These are phyloP conservation scores for Fonsecaea nubica DNA, from an alignment of 2,329 filamentous ascomycete genomes.

Conservation along the genomic window DNA sequence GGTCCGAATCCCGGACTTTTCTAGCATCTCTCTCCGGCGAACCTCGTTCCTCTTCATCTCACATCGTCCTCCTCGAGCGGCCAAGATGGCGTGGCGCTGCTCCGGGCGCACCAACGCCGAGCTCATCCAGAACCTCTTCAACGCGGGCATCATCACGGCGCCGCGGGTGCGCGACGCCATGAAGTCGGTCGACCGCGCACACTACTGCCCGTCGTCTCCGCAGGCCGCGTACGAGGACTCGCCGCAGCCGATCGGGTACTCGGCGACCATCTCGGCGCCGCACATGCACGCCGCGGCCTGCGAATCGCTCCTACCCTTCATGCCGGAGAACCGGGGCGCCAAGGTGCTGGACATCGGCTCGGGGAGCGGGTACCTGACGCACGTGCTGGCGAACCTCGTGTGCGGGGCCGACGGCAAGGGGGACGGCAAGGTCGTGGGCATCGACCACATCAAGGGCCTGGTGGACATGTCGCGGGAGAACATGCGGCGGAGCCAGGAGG, in stretches of 20 bases:
- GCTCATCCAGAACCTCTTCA: constrained; percentile 78
- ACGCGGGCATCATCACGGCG: constrained; percentile 74
- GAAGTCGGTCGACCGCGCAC: constrained; percentile 82
- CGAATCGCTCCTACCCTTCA: constrained; percentile 66
- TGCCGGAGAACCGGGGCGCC: constrained; percentile 57
- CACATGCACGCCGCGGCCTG: constrained; percentile 74
- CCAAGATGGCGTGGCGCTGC: constrained; percentile 86
- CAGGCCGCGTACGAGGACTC: constrained; percentile 72
- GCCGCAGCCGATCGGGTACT: constrained; percentile 71
- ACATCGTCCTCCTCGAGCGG: background rate
- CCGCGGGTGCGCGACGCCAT: constrained; percentile 79
- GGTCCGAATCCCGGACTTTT: constrained; percentile 4
- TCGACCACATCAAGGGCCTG: constrained; percentile 75
- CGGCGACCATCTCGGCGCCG: constrained; percentile 73
- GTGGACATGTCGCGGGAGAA: constrained; percentile 69
- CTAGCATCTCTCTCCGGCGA: background rate
- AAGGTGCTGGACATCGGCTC: constrained; percentile 76
- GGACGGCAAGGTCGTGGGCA: constrained; percentile 66
- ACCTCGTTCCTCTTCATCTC: constrained; percentile 4
- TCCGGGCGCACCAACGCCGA: constrained; percentile 75
- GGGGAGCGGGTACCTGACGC: constrained; percentile 83
- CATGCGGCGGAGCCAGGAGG: constrained; percentile 67
- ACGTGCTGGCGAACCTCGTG: constrained; percentile 81
- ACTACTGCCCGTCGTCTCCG: constrained; percentile 62
- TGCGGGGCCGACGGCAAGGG: constrained; percentile 47